phyloP scores from a whole-genome alignment of 192 early-diverging fungal species.

The Neocallimastix lanati region DNA sequence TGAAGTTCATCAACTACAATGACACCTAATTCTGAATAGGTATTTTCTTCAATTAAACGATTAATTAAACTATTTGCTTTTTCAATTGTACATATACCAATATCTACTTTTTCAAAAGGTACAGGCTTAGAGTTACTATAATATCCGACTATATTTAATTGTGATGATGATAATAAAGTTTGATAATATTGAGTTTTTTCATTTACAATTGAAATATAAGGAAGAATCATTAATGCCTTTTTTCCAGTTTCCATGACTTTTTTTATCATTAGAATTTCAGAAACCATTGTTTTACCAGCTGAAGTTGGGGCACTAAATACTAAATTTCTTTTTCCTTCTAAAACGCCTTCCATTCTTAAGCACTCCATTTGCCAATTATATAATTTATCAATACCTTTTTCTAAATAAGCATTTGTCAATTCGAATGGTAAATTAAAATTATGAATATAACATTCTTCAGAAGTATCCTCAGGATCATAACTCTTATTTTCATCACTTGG shows the following conservation, averaged over 20 bases:
- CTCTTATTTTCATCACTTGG: background rate
- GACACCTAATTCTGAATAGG: constrained; percentile 9
- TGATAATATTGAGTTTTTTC: constrained; percentile 13
- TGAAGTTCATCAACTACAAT: constrained; percentile 16
- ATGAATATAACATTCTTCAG: background rate
- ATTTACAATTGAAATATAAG: constrained; percentile 11
- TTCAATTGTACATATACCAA: constrained; percentile 7
- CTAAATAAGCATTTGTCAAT: background rate
- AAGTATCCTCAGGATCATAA: background rate
- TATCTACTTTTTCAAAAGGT: constrained; percentile 14
- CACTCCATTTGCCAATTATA: constrained; percentile 13
- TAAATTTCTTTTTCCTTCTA: constrained; percentile 8
- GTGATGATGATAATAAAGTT: constrained; percentile 4
- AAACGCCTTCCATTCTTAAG: constrained; percentile 7
- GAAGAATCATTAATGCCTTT: constrained; percentile 18
- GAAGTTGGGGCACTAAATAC: constrained; percentile 17
- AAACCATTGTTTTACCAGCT: constrained; percentile 15
- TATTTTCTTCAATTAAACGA: constrained; percentile 8
- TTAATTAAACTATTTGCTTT: constrained; percentile 15
- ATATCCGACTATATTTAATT: constrained; percentile 12
- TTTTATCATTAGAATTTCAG: constrained; percentile 13
- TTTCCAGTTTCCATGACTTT: constrained; percentile 13
- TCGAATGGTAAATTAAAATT: background rate
- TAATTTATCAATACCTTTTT: constrained; percentile 1
- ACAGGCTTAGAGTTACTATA: constrained; percentile 8